Evolutionary conservation across 2,329 filamentous ascomycete genomes (phyloP).

Genomic region (Pseudogymnoascus sp.): DNA sequence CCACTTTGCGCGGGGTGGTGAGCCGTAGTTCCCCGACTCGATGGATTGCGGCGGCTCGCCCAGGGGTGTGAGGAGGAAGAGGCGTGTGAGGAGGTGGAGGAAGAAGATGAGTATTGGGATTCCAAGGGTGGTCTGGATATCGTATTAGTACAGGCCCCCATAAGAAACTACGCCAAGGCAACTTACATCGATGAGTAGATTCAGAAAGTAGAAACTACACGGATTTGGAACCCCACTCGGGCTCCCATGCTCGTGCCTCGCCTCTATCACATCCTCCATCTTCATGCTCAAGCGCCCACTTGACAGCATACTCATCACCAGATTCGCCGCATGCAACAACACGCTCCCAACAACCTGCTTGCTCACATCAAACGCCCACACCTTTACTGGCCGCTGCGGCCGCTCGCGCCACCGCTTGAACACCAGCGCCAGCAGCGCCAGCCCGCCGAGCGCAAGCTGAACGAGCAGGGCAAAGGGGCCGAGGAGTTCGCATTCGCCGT

Average conservation of each 20-base stretch:
- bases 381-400: constrained; percentile 85
- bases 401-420: constrained; percentile 90
- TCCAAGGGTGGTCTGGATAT: constrained; percentile 75
- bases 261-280: constrained; percentile 36
- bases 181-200: constrained; percentile 90
- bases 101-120: constrained; percentile 92
- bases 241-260: constrained; percentile 35
- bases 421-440: constrained; percentile 80
- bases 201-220: constrained; percentile 92
- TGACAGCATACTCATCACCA: constrained; percentile 94
- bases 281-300: constrained; percentile 72
- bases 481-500: constrained; percentile 77
- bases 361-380: constrained; percentile 96
- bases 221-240: constrained; percentile 72
- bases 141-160: constrained; percentile 14
- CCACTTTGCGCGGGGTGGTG: constrained; percentile 73
- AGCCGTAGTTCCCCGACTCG: constrained; percentile 85
- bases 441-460: constrained; percentile 74
- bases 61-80: constrained; percentile 67
- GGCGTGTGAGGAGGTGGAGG: constrained; percentile 66
- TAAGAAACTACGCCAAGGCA: neutral
- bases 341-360: constrained; percentile 96
- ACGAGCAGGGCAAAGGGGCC: constrained; percentile 88
- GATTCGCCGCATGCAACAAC: constrained; percentile 83
- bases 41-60: constrained; percentile 82